These are phyloP conservation scores for Epithele typhae DNA, from an alignment of 768 basidiomycete species.

Conservation along the genomic window DNA sequence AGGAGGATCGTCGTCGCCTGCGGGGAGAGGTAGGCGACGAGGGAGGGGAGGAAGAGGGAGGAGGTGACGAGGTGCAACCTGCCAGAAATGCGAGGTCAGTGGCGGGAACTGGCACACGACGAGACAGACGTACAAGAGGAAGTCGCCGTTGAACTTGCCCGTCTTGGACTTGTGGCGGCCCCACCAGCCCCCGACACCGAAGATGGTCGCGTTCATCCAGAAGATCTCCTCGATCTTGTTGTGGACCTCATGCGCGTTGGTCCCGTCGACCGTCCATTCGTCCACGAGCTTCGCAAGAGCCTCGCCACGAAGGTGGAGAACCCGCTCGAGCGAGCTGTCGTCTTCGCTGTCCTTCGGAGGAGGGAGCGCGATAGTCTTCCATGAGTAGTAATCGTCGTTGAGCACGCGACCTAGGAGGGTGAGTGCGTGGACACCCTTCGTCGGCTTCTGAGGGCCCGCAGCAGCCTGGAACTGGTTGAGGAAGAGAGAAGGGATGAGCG, in stretches of 20 bases:
- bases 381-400: conserved; percentile 13
- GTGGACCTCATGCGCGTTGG: conserved; percentile 30
- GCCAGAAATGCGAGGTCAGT: neutral
- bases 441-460: neutral
- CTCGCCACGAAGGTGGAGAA: conserved; percentile 8
- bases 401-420: conserved; percentile 12
- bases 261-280: conserved; percentile 16
- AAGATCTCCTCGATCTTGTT: conserved; percentile 59
- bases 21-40: conserved; percentile 33
- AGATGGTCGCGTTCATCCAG: conserved; percentile 51
- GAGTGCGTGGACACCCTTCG: conserved; percentile 10
- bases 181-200: conserved; percentile 51
- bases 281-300: conserved; percentile 7
- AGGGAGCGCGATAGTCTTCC: conserved; percentile 8
- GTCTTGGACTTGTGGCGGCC: conserved; percentile 26
- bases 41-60: conserved; percentile 54
- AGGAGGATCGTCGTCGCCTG: conserved; percentile 49
- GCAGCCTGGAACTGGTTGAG: conserved; percentile 4
- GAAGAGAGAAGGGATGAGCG: conserved; percentile 6
- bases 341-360: conserved; percentile 4
- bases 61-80: conserved; percentile 68
- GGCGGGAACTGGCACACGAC: neutral
- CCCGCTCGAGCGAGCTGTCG: conserved; percentile 10
- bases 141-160: conserved; percentile 45
- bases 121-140: conserved; percentile 45